Conservation (phyloP, 2,329 filamentous ascomycete species). For the Cadophora gregata region DNA sequence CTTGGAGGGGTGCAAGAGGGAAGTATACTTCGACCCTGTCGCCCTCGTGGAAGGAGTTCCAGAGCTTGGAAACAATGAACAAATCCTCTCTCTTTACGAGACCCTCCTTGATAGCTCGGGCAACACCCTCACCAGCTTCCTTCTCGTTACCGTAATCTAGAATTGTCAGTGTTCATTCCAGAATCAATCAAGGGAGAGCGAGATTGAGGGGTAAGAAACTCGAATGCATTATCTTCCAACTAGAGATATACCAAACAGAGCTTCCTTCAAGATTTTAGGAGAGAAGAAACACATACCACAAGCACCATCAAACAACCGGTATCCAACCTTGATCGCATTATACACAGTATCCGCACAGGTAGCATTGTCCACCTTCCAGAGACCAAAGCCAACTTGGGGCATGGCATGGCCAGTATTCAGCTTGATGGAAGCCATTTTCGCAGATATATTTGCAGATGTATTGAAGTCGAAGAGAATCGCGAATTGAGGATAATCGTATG, state of each 20-base stretch:
- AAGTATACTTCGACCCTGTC: conserved; percentile 65
- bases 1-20: not conserved
- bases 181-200: not conserved
- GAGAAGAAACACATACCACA: conserved; percentile 51
- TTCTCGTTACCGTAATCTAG: conserved; percentile 84
- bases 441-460: not conserved
- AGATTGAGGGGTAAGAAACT: not conserved
- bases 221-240: not conserved
- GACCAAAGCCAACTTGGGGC: conserved; percentile 67
- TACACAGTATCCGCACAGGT: conserved; percentile 72
- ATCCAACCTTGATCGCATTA: conserved; percentile 65
- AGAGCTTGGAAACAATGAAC: conserved; percentile 92
- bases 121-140: conserved; percentile 77
- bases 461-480: not conserved
- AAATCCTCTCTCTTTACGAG: conserved; percentile 84
- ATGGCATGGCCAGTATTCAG: conserved; percentile 57
- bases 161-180: conserved; percentile 1
- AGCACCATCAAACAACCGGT: conserved; percentile 65
- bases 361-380: conserved; percentile 73
- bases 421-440: conserved; percentile 48
- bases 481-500: not conserved
- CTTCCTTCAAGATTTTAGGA: not conserved
- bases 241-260: not conserved
- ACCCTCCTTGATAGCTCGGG: conserved; percentile 80
- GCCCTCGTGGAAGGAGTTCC: conserved; percentile 88